Base-by-base conservation (phyloP, 768 basidiomycete species). In the Kwoniella pini region DNA sequence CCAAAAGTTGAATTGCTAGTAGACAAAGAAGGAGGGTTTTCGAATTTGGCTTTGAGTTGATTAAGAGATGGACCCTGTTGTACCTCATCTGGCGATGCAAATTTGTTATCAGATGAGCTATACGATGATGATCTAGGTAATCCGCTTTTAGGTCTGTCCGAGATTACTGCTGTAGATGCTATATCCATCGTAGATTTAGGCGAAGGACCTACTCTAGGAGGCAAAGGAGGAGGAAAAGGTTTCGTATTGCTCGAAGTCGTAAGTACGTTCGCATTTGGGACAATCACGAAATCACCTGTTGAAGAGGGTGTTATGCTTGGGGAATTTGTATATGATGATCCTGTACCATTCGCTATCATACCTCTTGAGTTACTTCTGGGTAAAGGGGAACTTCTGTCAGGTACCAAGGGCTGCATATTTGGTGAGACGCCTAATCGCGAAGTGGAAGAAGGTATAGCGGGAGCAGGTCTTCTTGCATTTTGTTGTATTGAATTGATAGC, bases 261-360 rank as follows among this genome's bases (percentile, higher is more conserved):
- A 22, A 36, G 13, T 4, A 17, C 19, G 12, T 50, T 56, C 1
- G 64, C 31, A 5, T 62, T 57, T 13, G 60, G 46, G 7, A 71
- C 62, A 30, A 71, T 42, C 31, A 70, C 59, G 33, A 62, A 72
- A 40, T 72, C 71, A 9, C 71, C 71, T 11, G 71, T 72, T 13
- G 68, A 65, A 4, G 63, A 54, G 5, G 71, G 68, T 12, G 68
- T 69, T 3, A 72, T 49, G 2, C 31, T 27, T 11, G 66, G 62
- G 7, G 62, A 43, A 21, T 24, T 27, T n/a, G 38, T 63, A 22
- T 19, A 17, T 9, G 57, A 39, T 13, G 51, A 46, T 36, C 52
- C 51, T 11, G 59, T 54, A n/a, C 36, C 49, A 21, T 54, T 49
- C 0, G 52, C 51, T 15, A 45, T 9, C 43, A 61, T 9, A 46